Percentiles rank a stretch among this genome's conserved stretches.
Conservation (phyloP, 176 grass and related monocot genomes). For the Guadua angustifolia region DNA sequence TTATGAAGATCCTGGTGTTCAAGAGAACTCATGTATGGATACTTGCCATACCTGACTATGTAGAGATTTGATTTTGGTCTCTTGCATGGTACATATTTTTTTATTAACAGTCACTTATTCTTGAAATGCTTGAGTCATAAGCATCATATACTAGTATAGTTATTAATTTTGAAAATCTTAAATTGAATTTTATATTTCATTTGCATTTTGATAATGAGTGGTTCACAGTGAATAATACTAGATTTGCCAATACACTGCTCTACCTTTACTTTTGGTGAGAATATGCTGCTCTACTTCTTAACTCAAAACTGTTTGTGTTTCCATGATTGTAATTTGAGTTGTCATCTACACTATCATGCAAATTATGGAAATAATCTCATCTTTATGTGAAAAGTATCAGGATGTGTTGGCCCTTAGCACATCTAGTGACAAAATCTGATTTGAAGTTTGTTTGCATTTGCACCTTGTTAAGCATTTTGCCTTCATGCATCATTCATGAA, state of each 20-base stretch:
- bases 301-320: background rate
- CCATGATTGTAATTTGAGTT: slow-evolving; percentile 14
- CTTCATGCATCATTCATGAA: slow-evolving; percentile 29
- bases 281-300: background rate
- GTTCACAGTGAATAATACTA: background rate
- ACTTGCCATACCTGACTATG: background rate
- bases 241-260: background rate
- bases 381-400: background rate
- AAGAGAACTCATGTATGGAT: background rate
- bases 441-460: background rate
- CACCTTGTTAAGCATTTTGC: slow-evolving; percentile 3
- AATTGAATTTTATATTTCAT: background rate
- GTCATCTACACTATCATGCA: background rate
- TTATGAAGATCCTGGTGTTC: slow-evolving; percentile 22
- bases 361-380: background rate
- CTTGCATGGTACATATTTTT: background rate
- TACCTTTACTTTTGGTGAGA: background rate
- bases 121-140: slow-evolving; percentile 10
- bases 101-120: background rate
- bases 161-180: background rate
- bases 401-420: slow-evolving; percentile 2
- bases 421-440: background rate
- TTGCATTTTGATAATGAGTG: slow-evolving; percentile 16
- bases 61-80: background rate
- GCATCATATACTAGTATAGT: slow-evolving; percentile 15